Conservation (phyloP, 2,329 filamentous ascomycete species). For the Stachybotrys echinatus region DNA sequence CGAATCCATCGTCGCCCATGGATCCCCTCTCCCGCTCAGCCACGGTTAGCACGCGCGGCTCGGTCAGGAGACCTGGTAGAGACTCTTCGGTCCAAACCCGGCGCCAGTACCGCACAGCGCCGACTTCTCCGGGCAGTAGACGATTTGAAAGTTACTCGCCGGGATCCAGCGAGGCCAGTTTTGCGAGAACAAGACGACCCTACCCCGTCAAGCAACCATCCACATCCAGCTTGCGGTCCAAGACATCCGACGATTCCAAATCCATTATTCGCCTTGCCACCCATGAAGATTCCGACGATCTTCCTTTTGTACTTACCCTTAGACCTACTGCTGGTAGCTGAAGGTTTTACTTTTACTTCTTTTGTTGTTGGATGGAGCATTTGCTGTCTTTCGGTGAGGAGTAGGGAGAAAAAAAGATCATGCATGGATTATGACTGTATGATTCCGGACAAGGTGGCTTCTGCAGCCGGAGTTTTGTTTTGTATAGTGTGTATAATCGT, state of each 20-base stretch:
- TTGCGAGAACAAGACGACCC: slow-evolving; percentile 36
- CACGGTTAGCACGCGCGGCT: slow-evolving; percentile 25
- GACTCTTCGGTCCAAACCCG: slow-evolving; percentile 38
- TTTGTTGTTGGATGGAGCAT: too few relatives aligned
- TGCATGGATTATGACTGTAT: neutral
- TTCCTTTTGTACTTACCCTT: slow-evolving; percentile 32
- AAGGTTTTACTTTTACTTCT: slow-evolving; percentile 1
- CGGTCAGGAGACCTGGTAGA: slow-evolving; percentile 23
- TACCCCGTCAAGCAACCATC: slow-evolving; percentile 33
- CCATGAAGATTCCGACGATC: slow-evolving; percentile 21
- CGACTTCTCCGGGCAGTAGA: slow-evolving; percentile 45
- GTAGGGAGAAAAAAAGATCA: too few relatives aligned
- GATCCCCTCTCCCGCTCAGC: slow-evolving; percentile 21
- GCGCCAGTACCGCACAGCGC: slow-evolving; percentile 45
- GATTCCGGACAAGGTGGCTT: neutral
- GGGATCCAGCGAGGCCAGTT: slow-evolving; percentile 30
- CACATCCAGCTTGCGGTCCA: slow-evolving; percentile 33
- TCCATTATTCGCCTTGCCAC: slow-evolving; percentile 46
- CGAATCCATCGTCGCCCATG: slow-evolving; percentile 34
- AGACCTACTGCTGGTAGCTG: slow-evolving; percentile 22
- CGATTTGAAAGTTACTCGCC: slow-evolving; percentile 29
- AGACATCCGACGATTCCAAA: slow-evolving; percentile 27
- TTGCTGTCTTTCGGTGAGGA: too few relatives aligned
- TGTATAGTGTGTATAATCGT: neutral
- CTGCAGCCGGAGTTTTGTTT: neutral